Evolutionary conservation across 2,329 filamentous ascomycete genomes (phyloP).

Genomic region (Dothistroma septosporum): DNA sequence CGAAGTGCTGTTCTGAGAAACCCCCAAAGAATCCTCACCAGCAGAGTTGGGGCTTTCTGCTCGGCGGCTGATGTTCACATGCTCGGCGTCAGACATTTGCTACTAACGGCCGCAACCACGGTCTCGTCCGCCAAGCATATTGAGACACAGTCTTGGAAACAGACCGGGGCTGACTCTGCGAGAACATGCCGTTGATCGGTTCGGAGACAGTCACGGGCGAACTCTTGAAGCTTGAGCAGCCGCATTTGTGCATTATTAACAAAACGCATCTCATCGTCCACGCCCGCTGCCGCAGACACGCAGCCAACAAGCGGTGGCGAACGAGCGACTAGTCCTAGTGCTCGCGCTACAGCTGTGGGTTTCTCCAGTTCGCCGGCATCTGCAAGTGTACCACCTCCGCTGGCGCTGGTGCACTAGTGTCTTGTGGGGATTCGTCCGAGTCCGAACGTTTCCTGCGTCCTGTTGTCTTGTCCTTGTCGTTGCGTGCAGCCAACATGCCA

Average conservation of each 20-base stretch:
- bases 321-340: background rate
- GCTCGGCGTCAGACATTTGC: background rate
- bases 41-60: background rate
- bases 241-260: background rate
- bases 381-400: background rate
- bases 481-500: background rate
- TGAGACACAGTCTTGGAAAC: background rate
- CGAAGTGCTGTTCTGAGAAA: background rate
- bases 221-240: background rate
- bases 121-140: background rate
- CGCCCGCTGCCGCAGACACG: background rate
- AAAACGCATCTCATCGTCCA: background rate
- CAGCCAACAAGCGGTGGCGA: background rate
- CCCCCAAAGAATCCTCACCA: background rate
- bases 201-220: background rate
- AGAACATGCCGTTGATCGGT: too few species aligned
- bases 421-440: background rate
- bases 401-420: background rate
- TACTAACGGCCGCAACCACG: background rate
- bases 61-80: background rate
- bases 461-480: background rate
- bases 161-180: background rate
- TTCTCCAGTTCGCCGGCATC: background rate
- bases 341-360: background rate
- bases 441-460: background rate